Evolutionary conservation across 148 eudicot genomes (phyloP).

Genomic region (Mesembryanthemum crystallinum): DNA sequence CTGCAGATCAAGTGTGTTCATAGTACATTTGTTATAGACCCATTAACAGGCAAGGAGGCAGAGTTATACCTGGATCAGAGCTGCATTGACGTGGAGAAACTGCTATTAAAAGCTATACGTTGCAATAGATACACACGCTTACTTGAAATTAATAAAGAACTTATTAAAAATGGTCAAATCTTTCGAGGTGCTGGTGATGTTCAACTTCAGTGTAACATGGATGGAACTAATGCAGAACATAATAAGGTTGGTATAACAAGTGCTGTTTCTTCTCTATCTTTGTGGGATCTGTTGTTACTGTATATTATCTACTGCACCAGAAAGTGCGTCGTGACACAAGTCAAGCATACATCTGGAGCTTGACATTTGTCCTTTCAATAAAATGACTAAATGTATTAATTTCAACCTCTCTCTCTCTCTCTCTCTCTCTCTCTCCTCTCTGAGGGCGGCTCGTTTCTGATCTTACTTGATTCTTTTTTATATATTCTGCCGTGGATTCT

Average conservation of each 20-base stretch:
- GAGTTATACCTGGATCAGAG: slow-evolving; percentile 71
- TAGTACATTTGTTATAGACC: slow-evolving; percentile 90
- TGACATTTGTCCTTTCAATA: not conserved
- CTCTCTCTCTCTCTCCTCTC: not conserved
- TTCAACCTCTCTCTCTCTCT: not conserved
- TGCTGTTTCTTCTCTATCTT: slow-evolving; percentile 8
- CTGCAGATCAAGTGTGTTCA: slow-evolving; percentile 79
- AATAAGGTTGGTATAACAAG: slow-evolving; percentile 50
- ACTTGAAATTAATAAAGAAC: slow-evolving; percentile 82
- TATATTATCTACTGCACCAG: not conserved
- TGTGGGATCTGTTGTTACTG: slow-evolving; percentile 15
- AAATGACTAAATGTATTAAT: not conserved
- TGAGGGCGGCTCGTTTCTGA: not conserved
- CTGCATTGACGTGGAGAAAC: slow-evolving; percentile 87
- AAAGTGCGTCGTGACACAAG: not conserved
- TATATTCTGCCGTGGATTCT: not conserved
- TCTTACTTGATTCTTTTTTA: not conserved
- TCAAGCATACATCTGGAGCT: not conserved
- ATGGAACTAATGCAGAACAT: slow-evolving; percentile 37
- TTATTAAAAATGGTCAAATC: slow-evolving; percentile 61
- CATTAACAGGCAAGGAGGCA: slow-evolving; percentile 78
- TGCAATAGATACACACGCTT: slow-evolving; percentile 90
- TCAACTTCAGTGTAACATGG: slow-evolving; percentile 47
- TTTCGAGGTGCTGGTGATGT: slow-evolving; percentile 66
- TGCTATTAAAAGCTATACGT: slow-evolving; percentile 78